These are phyloP conservation scores for Kwoniella botswanensis DNA, from an alignment of 768 basidiomycete species.

Conservation along the genomic window DNA sequence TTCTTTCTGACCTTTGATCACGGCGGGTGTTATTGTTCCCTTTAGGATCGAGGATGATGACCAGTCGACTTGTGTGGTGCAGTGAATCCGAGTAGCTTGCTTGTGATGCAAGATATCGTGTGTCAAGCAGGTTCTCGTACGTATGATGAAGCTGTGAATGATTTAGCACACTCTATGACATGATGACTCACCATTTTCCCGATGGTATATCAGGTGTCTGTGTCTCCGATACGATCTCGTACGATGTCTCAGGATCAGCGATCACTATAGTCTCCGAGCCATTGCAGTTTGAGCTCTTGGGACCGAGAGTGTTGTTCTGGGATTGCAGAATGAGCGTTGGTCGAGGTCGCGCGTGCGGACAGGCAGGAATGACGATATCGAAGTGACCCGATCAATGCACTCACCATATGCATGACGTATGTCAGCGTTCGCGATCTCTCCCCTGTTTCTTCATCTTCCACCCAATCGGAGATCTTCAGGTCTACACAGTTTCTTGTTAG, in stretches of 20 bases:
- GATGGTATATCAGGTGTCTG: slow-evolving; percentile 39
- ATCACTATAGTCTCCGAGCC: slow-evolving; percentile 31
- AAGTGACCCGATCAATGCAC: background rate
- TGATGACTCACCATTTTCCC: slow-evolving; percentile 37
- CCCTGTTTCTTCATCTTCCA: slow-evolving; percentile 13
- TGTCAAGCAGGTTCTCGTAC: slow-evolving; percentile 37
- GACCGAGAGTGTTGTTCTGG: slow-evolving; percentile 42
- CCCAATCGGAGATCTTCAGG: slow-evolving; percentile 30
- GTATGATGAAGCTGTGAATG: slow-evolving; percentile 31
- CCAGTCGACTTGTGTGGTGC: slow-evolving; percentile 42
- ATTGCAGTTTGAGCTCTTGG: slow-evolving; percentile 32
- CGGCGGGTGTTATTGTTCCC: slow-evolving; percentile 38
- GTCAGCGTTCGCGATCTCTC: slow-evolving; percentile 28
- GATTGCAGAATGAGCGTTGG: background rate
- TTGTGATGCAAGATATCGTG: slow-evolving; percentile 19
- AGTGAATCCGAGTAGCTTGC: slow-evolving; percentile 38
- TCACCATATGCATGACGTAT: slow-evolving; percentile 43
- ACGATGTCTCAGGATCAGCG: slow-evolving; percentile 23
- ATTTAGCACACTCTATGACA: too few species aligned
- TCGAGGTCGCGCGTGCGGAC: background rate
- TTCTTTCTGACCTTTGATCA: slow-evolving; percentile 43
- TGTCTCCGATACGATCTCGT: slow-evolving; percentile 39
- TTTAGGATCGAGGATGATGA: slow-evolving; percentile 31
- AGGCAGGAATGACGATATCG: background rate
- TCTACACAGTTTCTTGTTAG: slow-evolving; percentile 23